Evolutionary conservation across 352 stramenopile species (phyloP).

Genomic region (Phytophthora capsici): DNA sequence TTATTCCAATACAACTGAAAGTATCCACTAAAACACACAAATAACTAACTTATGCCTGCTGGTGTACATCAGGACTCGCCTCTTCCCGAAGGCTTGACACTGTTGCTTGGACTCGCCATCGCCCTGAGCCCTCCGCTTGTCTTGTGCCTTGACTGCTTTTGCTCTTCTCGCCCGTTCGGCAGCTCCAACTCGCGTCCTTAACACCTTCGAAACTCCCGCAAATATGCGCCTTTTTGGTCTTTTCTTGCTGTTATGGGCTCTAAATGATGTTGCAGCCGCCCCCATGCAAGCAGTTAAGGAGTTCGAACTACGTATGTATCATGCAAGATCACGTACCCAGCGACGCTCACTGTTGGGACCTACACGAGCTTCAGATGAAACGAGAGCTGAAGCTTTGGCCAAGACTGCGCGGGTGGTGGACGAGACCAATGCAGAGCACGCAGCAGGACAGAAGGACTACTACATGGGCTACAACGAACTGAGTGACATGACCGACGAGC

Average conservation of each 20-base stretch:
- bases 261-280: constrained; percentile 4
- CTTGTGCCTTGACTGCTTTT: constrained; percentile 34
- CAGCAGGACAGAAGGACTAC: constrained; percentile 46
- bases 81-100: constrained; percentile 26
- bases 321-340: constrained; percentile 31
- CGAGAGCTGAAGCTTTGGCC: constrained; percentile 51
- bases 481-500: constrained; percentile 68
- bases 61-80: constrained; percentile 4
- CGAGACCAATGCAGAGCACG: constrained; percentile 52
- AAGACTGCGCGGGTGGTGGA: constrained; percentile 49
- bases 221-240: constrained; percentile 21
- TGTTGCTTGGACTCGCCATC: constrained; percentile 35
- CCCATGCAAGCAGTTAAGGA: constrained; percentile 16
- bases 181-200: constrained; percentile 12
- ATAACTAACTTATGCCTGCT: constrained; percentile 22
- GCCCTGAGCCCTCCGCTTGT: constrained; percentile 34
- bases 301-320: constrained; percentile 37
- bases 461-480: constrained; percentile 72
- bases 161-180: constrained; percentile 1
- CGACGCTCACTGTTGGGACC: constrained; percentile 46
- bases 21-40: constrained; percentile 20
- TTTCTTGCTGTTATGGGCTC: constrained; percentile 14
- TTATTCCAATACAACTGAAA: constrained; percentile 19
- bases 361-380: constrained; percentile 46
- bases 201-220: constrained; percentile 4